phyloP scores from a whole-genome alignment of 2,329 filamentous ascomycete species.

The Alternaria longipes region DNA sequence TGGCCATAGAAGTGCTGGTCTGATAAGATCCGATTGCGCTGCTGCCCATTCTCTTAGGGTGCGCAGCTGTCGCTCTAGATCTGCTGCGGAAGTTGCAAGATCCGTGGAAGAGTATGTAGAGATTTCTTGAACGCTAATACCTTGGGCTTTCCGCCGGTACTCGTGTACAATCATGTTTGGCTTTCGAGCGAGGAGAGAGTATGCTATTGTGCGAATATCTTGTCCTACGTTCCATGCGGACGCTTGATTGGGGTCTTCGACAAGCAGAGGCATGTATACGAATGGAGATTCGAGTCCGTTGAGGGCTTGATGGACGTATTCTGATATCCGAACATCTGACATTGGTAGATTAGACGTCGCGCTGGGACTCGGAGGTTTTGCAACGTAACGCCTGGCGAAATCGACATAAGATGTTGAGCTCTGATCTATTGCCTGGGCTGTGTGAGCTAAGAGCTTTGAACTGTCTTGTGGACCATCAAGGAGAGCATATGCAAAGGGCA shows the following conservation, averaged over 20 bases:
- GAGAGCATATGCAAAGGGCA: constrained; percentile 55
- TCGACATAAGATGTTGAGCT: constrained; percentile 32
- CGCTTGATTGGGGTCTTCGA: constrained; percentile 57
- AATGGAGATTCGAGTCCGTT: constrained; percentile 24
- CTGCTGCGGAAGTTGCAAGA: constrained; percentile 1
- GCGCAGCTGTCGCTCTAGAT: constrained; percentile 26
- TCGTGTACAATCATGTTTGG: constrained; percentile 42
- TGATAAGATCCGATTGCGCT: constrained; percentile 9
- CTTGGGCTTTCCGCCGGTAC: constrained; percentile 50
- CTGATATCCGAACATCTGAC: constrained; percentile 47
- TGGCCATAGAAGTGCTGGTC: constrained; percentile 32
- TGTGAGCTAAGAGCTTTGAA: constrained; percentile 37
- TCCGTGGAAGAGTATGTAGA: constrained; percentile 16
- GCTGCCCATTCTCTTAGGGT: constrained; percentile 29
- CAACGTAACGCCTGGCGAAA: constrained; percentile 45
- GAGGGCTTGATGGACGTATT: constrained; percentile 39
- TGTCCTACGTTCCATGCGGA: constrained; percentile 55
- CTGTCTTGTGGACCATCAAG: constrained; percentile 41
- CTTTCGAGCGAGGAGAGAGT: constrained; percentile 45
- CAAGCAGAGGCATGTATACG: constrained; percentile 72
- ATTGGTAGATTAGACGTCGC: constrained; percentile 24
- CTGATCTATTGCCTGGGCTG: constrained; percentile 34
- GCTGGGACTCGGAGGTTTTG: constrained; percentile 1
- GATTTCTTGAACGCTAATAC: constrained; percentile 32
- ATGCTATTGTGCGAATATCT: constrained; percentile 50